These are phyloP conservation scores for Leptographium lundbergii DNA, from an alignment of 2,329 filamentous ascomycete species.

Conservation along the genomic window DNA sequence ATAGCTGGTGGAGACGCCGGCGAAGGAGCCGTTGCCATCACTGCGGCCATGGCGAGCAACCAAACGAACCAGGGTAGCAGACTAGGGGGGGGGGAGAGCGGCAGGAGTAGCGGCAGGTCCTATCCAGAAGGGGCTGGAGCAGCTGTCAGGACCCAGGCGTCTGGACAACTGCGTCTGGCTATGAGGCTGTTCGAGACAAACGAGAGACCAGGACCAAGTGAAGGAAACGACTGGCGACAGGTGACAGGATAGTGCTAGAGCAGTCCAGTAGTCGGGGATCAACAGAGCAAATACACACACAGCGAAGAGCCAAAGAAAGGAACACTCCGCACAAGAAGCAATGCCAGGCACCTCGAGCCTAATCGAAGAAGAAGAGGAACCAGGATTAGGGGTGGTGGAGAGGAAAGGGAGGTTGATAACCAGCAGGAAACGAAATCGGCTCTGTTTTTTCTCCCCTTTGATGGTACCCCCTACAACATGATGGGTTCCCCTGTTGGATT, in stretches of 20 bases:
- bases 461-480: neutral
- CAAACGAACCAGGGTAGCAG: neutral
- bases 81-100: too few species aligned
- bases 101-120: neutral
- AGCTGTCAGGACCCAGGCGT: neutral
- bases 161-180: neutral
- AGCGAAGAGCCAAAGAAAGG: neutral
- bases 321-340: neutral
- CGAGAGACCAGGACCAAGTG: neutral
- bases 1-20: slow-evolving; percentile 15
- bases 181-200: neutral
- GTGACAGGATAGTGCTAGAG: neutral
- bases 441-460: neutral
- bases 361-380: neutral
- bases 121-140: neutral
- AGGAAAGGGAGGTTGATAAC: neutral
- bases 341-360: neutral
- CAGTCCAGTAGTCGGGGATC: neutral
- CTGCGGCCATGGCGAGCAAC: slow-evolving; percentile 19
- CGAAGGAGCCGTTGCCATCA: slow-evolving; percentile 15
- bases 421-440: neutral
- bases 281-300: neutral
- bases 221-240: neutral
- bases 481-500: neutral
- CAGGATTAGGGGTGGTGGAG: neutral